Evolutionary conservation across 306 rosid genomes (phyloP), one percentile per base, ranked within the genome.

Genomic region (Dalbergia cultrata): DNA sequence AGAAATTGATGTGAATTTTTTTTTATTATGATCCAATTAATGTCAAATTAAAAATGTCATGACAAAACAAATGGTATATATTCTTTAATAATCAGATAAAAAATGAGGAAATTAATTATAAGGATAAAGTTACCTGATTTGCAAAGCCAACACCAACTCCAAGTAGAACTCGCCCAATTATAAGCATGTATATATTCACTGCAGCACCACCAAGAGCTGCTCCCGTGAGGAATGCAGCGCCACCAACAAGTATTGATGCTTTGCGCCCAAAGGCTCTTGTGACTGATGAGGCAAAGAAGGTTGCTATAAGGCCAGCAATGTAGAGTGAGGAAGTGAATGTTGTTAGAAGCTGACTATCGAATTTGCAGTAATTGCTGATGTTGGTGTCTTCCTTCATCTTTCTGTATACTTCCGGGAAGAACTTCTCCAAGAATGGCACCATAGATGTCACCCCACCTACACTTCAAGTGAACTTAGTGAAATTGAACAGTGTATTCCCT

Each of bases 121-220:
- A 65, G 49, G 12, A 44, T 41, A 34, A 56, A 37, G 18, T 34
- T 72, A 86, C 89, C 84, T 86, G 86, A 65, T 86, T 86, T 31
- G 91, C 82, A 63, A 88, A 88, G 31, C 86, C 88, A 71, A 88
- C 87, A 8, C 91, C 91, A 72, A 88, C 75, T 74, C 91, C 91
- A 37, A 88, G 91, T 49, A 85, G 69, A 66, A 85, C 71, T 4
- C 88, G 89, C 17, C 91, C 81, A 22, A 85, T 22, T 60, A 88
- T 85, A 33, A 88, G 76, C 41, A 75, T 21, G 0, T 11, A 26
- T 31, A 85, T 18, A 79, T 71, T 62, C 5, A 16, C 9, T 13
- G 91, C 84, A 8, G 70, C 64, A 12, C 87, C 86, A 39, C 85
- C 85, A 3, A 88, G 78, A 43, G 82, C 49, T 22, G 86, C 80